Base-by-base conservation (phyloP, 208 protist species). In the Leishmania major region DNA sequence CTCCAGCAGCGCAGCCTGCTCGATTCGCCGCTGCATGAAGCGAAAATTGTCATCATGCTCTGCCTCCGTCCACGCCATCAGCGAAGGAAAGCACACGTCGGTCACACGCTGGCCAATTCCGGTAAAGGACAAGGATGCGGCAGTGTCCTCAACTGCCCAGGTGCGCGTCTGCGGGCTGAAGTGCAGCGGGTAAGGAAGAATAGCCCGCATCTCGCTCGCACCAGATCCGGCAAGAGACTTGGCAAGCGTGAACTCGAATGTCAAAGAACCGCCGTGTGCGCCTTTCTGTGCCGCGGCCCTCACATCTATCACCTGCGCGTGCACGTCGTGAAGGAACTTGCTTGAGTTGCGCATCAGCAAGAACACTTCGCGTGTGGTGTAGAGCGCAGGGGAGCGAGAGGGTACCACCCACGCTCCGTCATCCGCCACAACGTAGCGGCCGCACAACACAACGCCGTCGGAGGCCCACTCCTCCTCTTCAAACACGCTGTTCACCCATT, bases 401-500 rank as follows among this genome's bases (percentile, higher is more conserved):
- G 88, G 71, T 31, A 94, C 90, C 43, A 92, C 93, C 92, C 94
- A 97, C 25, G 91, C 78, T 75, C 78, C 92, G 79, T 97, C 94
- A 75, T 96, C 91, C n/a, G 94, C 94, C 43, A 96, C 90, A 0
- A 86, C 87, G 78, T 92, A 92, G 45, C 86, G 85, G 28, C 94
- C 94, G 73, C 90, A 95, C 51, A 97, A 84, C 51, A 97, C 93
- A 43, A 96, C 93, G 22, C 93, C 94, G 49, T 91, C 81, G 13
- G 59, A 71, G 15, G 82, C 88, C 78, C 86, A 89, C 1, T 69
- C 40, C 57, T 88, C 62, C 37, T 82, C 79, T 43, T 78, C 79
- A 22, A 90, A 82, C 10, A 87, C 55, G n/a, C 28, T 43, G 8
- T 67, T 53, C 28, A 96, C 89, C 91, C 91, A 95, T 37, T 87